Percentiles rank a stretch among this genome's conserved stretches.
Evolutionary conservation across 1,139 yeast genomes (phyloP).

Genomic region (Wickerhamomyces sp.): DNA sequence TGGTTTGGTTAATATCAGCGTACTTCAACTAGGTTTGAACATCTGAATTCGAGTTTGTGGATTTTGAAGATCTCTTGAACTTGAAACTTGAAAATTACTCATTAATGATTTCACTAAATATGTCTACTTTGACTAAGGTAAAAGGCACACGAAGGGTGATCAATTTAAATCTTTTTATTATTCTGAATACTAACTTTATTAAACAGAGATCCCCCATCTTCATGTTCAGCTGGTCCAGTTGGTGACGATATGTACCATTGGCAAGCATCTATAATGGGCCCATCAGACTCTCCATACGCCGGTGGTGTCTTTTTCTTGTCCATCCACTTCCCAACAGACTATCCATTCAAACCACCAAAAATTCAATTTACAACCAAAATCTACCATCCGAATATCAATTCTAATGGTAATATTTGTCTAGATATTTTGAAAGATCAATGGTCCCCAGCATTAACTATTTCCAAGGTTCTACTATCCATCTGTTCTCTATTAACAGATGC

Average conservation of each 20-base stretch:
- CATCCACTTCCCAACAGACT: conserved; percentile 92
- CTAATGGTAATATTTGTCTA: conserved; percentile 83
- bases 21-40: too few relatives aligned
- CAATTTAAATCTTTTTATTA: not conserved
- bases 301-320: conserved; percentile 91
- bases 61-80: too few relatives aligned
- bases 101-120: too few relatives aligned
- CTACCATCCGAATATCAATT: conserved; percentile 91
- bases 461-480: conserved; percentile 83
- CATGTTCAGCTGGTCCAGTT: conserved; percentile 98
- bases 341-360: conserved; percentile 92
- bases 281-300: conserved; percentile 89
- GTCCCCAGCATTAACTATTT: conserved; percentile 89
- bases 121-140: too few relatives aligned
- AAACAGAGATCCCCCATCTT: conserved; percentile 93
- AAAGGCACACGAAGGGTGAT: too few relatives aligned
- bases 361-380: conserved; percentile 86
- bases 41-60: too few relatives aligned
- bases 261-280: conserved; percentile 98
- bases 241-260: conserved; percentile 95
- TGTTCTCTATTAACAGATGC: conserved; percentile 94
- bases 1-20: too few relatives aligned
- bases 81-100: too few relatives aligned
- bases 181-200: conserved; percentile 29
- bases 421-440: conserved; percentile 85